Base-by-base conservation (phyloP, 306 rosid genomes). In the Inga leiocalycina region DNA sequence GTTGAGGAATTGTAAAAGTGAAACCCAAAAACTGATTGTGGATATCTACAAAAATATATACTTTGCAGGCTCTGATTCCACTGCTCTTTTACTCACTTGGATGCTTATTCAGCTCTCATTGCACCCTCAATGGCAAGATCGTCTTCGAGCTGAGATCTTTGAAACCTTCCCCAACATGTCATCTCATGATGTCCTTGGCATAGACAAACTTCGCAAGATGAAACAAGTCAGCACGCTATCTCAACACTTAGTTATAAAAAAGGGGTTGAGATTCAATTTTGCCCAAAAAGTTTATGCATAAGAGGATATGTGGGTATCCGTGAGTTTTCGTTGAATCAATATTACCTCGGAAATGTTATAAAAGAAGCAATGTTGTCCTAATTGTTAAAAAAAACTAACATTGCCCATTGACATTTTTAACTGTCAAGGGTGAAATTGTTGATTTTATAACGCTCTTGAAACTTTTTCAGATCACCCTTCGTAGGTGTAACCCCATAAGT, bases 1-100 rank as follows among this genome's bases (percentile, higher is more conserved):
- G 71, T 3, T 13, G 66, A 32, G 22, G 3, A 65, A 16, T 10
- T 43, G 15, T 34, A 65, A 65, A 6, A 9, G 35, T 8, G 75
- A 75, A 71, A 69, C 37, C 43, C 52, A 80, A 2, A 56, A 11
- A 13, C 12, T 79, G 49, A 82, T 84, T 17, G 44, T 87, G 10
- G 90, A 84, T 71, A 82, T 75, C 0, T 84, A 88, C 82, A 87
- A 87, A 48, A 87, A 51, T 8, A 79, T 87, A 0, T 84, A 61
- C 34, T 22, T 61, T 27, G 68, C 34, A 61, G 68, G 35, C 16
- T 61, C 68, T 1, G 68, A 61, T 1, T 11, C 35, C 15, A 61
- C 35, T 61, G 68, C 68, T 22, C 32, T 59, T 59, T 59, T 59
- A 22, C 66, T 59, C 14, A 59, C 66, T 10, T 59, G 66, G 66